Evolutionary conservation across 495 filamentous ascomycete species (phyloP).

Genomic region (Penicillium roqueforti): DNA sequence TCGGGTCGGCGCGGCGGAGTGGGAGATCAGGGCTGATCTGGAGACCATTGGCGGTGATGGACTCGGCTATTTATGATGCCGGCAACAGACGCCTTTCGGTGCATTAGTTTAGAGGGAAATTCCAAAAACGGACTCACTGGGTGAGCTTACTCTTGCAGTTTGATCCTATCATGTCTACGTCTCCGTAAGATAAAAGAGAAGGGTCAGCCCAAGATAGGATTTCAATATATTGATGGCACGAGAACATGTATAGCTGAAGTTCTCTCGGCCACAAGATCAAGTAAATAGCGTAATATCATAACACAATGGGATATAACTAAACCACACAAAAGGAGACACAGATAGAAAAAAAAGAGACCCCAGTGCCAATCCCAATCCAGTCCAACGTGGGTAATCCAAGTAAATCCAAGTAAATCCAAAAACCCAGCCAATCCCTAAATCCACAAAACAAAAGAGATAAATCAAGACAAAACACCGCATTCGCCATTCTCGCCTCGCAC

Average conservation of each 20-base stretch:
- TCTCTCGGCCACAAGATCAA: conserved; percentile 9
- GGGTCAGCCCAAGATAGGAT: neutral
- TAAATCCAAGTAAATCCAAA: conserved; percentile 7
- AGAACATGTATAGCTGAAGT: conserved; percentile 9
- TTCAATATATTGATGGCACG: conserved; percentile 10
- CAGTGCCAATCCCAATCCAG: neutral
- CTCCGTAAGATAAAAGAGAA: neutral
- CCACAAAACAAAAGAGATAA: neutral
- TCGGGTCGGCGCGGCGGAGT: conserved; percentile 55
- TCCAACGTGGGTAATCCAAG: conserved; percentile 5
- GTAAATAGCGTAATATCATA: conserved; percentile 29
- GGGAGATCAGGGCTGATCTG: conserved; percentile 56
- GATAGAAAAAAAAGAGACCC: neutral
- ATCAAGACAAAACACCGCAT: neutral
- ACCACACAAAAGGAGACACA: conserved; percentile 12
- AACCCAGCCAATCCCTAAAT: neutral
- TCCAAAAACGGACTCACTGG: neutral
- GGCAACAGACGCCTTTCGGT: neutral
- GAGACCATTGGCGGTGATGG: conserved; percentile 59
- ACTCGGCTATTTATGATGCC: conserved; percentile 43
- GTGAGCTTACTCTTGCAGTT: neutral
- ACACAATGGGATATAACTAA: conserved; percentile 32
- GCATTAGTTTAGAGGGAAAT: neutral
- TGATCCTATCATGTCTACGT: neutral
- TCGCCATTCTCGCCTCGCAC: neutral